phyloP scores from a whole-genome alignment of 2,329 filamentous ascomycete species.

The Trichoderma cornu-damae region DNA sequence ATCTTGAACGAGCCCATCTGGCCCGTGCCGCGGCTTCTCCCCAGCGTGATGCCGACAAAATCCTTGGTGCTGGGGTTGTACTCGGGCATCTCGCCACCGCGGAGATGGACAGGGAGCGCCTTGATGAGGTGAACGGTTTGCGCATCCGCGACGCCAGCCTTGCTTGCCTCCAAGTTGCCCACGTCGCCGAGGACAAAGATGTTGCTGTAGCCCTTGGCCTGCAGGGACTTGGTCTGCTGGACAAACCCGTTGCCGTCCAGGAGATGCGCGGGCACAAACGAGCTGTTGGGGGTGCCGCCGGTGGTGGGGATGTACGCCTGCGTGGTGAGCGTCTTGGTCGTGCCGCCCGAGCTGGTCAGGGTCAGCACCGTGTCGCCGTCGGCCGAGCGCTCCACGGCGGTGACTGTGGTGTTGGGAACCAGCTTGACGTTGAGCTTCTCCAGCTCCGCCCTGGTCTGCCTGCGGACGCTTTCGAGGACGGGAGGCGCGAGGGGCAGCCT shows the following conservation, averaged over 20 bases:
- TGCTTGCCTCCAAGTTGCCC: constrained; percentile 37
- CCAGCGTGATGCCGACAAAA: constrained; percentile 37
- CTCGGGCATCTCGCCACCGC: constrained; percentile 27
- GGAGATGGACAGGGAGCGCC: constrained; percentile 32
- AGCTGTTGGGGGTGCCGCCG: constrained; percentile 42
- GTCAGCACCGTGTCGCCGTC: constrained; percentile 33
- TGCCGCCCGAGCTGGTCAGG: constrained; percentile 32
- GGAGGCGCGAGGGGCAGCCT: constrained; percentile 36
- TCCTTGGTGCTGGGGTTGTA: constrained; percentile 30
- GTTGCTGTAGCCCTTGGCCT: constrained; percentile 34
- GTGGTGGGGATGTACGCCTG: constrained; percentile 46
- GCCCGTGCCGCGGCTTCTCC: constrained; percentile 36
- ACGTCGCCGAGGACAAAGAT: constrained; percentile 44
- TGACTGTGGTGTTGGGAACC: constrained; percentile 38
- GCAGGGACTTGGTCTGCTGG: constrained; percentile 36
- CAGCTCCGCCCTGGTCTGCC: constrained; percentile 37
- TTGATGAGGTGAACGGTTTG: constrained; percentile 35
- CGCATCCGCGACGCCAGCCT: constrained; percentile 29
- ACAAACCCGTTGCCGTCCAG: constrained; percentile 34
- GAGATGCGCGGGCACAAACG: constrained; percentile 38
- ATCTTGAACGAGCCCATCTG: constrained; percentile 36
- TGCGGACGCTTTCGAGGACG: constrained; percentile 35
- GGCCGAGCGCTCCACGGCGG: constrained; percentile 24
- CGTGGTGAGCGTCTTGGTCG: constrained; percentile 35
- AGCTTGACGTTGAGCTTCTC: constrained; percentile 41